These are phyloP conservation scores for Bipolaris victoriae DNA, from an alignment of 2,329 filamentous ascomycete species.

Conservation along the genomic window DNA sequence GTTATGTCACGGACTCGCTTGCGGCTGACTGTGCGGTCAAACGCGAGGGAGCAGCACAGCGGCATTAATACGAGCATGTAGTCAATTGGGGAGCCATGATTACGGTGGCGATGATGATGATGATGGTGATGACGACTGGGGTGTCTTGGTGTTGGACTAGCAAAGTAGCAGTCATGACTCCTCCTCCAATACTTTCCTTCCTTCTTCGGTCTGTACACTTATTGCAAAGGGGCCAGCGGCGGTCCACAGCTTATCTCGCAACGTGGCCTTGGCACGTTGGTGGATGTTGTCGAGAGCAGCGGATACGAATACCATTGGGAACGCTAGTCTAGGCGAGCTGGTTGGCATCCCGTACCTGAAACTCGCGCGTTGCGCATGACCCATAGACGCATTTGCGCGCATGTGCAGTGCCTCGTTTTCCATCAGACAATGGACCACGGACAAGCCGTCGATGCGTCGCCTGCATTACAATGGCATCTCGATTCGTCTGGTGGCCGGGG, in stretches of 20 bases:
- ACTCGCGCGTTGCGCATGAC: not conserved
- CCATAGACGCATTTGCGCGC: slow-evolving; percentile 1
- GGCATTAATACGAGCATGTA: not conserved
- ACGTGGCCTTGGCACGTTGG: not conserved
- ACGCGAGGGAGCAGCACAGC: not conserved
- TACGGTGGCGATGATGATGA: too few relatives aligned
- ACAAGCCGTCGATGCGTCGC: slow-evolving; percentile 6
- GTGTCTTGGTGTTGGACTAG: too few relatives aligned
- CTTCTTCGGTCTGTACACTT: too few relatives aligned
- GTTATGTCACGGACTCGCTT: not conserved
- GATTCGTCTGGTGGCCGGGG: slow-evolving; percentile 7
- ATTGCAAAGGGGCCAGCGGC: not conserved
- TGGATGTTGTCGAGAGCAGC: not conserved
- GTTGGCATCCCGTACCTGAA: not conserved
- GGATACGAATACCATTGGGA: not conserved
- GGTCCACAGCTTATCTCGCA: slow-evolving; percentile 1
- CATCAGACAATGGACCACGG: not conserved
- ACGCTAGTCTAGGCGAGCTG: not conserved
- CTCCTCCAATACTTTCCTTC: too few relatives aligned
- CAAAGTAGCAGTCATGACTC: too few relatives aligned
- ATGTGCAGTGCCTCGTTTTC: not conserved
- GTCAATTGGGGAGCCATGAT: too few relatives aligned
- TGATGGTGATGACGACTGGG: too few relatives aligned
- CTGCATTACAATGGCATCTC: slow-evolving; percentile 13
- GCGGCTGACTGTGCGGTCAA: not conserved